These are phyloP conservation scores for Colletotrichum echinochloae DNA, from an alignment of 2,329 filamentous ascomycete species.

Conservation along the genomic window DNA sequence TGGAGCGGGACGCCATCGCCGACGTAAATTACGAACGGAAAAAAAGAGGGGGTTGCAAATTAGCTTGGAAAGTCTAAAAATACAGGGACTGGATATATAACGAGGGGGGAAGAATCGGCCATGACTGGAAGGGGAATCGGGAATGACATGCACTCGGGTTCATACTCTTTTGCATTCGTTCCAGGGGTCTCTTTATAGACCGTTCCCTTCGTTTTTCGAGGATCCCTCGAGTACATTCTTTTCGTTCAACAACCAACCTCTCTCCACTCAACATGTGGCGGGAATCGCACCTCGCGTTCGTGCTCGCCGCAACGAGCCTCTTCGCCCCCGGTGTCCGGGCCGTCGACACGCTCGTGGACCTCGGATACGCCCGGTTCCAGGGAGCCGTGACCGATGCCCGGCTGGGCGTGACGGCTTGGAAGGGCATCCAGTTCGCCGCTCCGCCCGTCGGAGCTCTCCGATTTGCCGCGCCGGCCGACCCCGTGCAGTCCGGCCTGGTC, in stretches of 20 bases:
- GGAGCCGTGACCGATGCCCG: slow-evolving; percentile 56
- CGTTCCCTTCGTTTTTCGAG: slow-evolving; percentile 12
- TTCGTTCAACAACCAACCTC: neutral
- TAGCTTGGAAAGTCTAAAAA: neutral
- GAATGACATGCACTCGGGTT: no score
- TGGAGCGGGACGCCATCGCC: no score
- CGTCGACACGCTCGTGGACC: slow-evolving; percentile 61
- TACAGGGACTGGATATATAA: neutral
- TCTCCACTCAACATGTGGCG: slow-evolving; percentile 18
- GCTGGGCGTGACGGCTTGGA: slow-evolving; percentile 75
- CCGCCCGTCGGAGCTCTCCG: slow-evolving; percentile 74
- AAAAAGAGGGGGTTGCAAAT: neutral
- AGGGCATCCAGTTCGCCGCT: slow-evolving; percentile 80
- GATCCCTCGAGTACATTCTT: neutral
- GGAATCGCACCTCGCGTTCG: slow-evolving; percentile 9
- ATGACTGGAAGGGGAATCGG: neutral
- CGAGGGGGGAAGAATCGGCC: neutral
- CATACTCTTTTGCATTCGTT: slow-evolving; percentile 26
- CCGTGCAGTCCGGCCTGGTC: slow-evolving; percentile 57
- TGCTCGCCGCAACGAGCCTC: slow-evolving; percentile 18
- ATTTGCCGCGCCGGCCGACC: slow-evolving; percentile 74
- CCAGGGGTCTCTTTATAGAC: neutral
- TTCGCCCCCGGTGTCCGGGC: slow-evolving; percentile 34
- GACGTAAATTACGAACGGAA: no score
- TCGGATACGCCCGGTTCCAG: slow-evolving; percentile 75